phyloP scores from a whole-genome alignment of 805 yeast genomes.

The Saccharomycopsis fibuligera region DNA sequence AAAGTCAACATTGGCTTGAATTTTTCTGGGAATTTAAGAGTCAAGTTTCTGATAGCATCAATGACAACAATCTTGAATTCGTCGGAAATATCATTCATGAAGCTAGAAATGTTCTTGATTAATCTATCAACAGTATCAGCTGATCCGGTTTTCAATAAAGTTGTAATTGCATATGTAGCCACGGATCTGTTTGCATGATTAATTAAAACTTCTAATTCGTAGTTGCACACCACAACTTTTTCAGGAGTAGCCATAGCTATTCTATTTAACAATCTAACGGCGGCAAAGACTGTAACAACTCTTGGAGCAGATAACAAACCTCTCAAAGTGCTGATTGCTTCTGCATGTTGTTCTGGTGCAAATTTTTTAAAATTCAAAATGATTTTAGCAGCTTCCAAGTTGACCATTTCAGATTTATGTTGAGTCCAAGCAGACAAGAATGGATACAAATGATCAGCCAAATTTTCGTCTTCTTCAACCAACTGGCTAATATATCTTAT shows the following conservation, averaged over 20 bases:
- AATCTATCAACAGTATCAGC: slow-evolving; percentile 83
- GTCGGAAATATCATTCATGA: slow-evolving; percentile 91
- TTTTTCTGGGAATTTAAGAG: slow-evolving; percentile 88
- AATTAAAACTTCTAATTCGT: slow-evolving; percentile 80
- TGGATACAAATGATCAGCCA: slow-evolving; percentile 48
- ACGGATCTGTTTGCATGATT: slow-evolving; percentile 86
- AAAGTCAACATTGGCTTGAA: slow-evolving; percentile 77
- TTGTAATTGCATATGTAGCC: slow-evolving; percentile 95
- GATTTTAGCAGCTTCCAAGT: slow-evolving; percentile 84
- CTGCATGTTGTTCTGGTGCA: slow-evolving; percentile 53
- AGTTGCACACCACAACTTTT: slow-evolving; percentile 63
- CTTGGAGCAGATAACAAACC: slow-evolving; percentile 80
- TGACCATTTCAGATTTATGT: slow-evolving; percentile 83
- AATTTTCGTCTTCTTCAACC: slow-evolving; percentile 62
- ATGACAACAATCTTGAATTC: slow-evolving; percentile 93
- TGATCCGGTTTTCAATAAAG: slow-evolving; percentile 90
- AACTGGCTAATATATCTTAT: slow-evolving; percentile 75
- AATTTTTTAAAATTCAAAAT: slow-evolving; percentile 51
- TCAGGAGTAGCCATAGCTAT: slow-evolving; percentile 79
- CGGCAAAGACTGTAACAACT: slow-evolving; percentile 85
- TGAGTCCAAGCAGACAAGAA: slow-evolving; percentile 64
- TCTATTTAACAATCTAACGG: slow-evolving; percentile 82
- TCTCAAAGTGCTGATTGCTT: slow-evolving; percentile 70
- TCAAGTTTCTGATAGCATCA: slow-evolving; percentile 88
- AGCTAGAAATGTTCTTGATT: slow-evolving; percentile 77